phyloP scores from a whole-genome alignment of 2,329 filamentous ascomycete genomes.

The Fusarium austroafricanum region DNA sequence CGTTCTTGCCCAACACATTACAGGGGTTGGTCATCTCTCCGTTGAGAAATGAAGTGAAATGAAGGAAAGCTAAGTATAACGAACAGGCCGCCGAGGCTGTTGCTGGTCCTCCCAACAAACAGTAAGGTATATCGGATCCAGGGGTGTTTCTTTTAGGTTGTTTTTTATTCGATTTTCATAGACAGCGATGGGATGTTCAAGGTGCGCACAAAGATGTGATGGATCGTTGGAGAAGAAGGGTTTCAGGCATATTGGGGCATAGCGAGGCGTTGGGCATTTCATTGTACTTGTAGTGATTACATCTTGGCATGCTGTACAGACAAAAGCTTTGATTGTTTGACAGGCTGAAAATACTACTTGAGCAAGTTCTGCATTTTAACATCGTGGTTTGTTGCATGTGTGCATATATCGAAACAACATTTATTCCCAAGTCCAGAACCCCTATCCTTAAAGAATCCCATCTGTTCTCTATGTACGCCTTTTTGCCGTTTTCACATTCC shows the following conservation, averaged over 20 bases:
- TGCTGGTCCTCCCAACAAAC: conserved; percentile 20
- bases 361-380: conserved; percentile 9
- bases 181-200: conserved; percentile 3
- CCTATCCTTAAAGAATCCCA: conserved; percentile 21
- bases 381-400: neutral
- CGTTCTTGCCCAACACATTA: conserved; percentile 67
- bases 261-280: conserved; percentile 50
- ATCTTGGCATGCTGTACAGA: conserved; percentile 37
- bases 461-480: conserved; percentile 25
- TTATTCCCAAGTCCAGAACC: conserved; percentile 22
- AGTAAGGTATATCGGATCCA: conserved; percentile 34
- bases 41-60: conserved; percentile 56
- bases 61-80: conserved; percentile 48
- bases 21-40: conserved; percentile 66
- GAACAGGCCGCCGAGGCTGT: conserved; percentile 35
- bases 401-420: conserved; percentile 14
- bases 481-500: conserved; percentile 1
- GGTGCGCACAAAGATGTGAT: neutral
- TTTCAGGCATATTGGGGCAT: conserved; percentile 44
- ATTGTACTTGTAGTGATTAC: conserved; percentile 36
- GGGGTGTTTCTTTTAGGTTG: conserved; percentile 5
- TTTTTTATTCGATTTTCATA: conserved; percentile 7
- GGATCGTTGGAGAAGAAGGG: neutral
- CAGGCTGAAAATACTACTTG: conserved; percentile 32
- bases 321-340: conserved; percentile 36